phyloP scores from a whole-genome alignment of 495 filamentous ascomycete species.

The Chaetomium tenue region DNA sequence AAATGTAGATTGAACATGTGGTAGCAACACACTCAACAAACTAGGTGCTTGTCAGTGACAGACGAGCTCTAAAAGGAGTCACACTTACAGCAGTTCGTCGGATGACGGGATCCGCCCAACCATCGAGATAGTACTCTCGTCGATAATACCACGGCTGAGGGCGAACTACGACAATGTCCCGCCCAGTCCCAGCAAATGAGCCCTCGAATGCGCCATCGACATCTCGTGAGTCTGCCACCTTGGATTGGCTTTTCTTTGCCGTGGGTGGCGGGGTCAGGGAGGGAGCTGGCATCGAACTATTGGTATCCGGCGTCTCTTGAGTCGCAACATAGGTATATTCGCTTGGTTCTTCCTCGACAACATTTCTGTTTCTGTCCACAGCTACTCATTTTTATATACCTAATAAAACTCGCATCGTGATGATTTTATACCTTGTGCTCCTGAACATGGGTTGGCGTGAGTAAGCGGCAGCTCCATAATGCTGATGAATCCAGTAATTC shows the following conservation, averaged over 20 bases:
- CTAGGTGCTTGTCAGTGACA: constrained; percentile 10
- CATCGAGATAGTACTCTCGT: constrained; percentile 24
- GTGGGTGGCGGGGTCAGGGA: neutral
- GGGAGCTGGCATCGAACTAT: neutral
- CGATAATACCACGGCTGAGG: constrained; percentile 22
- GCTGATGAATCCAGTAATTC: neutral
- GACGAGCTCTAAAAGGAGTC: neutral
- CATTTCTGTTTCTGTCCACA: neutral
- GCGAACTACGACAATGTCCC: constrained; percentile 2
- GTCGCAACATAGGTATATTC: too few relatives aligned
- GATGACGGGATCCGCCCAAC: constrained; percentile 29
- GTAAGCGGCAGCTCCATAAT: neutral
- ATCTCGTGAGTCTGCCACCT: neutral
- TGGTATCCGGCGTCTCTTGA: neutral
- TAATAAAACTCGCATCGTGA: too few relatives aligned
- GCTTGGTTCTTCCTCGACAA: too few relatives aligned
- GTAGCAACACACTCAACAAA: constrained; percentile 35
- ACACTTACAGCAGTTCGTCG: constrained; percentile 18
- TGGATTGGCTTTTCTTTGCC: too few relatives aligned
- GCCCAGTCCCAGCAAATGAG: constrained; percentile 25
- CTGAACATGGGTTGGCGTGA: constrained; percentile 1
- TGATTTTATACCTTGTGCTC: neutral
- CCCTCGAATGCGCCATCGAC: constrained; percentile 26
- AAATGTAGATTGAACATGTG: constrained; percentile 27
- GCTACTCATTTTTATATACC: neutral